These are phyloP conservation scores for Patellifolia procumbens DNA, from an alignment of 179 eudicot genomes.

Conservation along the genomic window DNA sequence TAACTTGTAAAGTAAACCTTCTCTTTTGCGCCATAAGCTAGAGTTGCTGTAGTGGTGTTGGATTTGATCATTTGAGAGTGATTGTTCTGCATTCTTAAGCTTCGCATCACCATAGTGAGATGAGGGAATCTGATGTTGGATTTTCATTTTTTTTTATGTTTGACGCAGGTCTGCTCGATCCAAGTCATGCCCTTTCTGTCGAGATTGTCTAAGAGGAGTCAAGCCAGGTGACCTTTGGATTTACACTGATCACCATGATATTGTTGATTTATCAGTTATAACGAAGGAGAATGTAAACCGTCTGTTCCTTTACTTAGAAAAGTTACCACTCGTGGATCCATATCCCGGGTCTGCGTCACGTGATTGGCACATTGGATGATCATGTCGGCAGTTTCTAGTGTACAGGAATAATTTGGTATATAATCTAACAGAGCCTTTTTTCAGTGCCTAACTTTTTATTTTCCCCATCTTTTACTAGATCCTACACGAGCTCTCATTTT, in stretches of 20 bases:
- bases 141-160: background rate
- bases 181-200: slow-evolving; percentile 37
- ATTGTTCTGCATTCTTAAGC: background rate
- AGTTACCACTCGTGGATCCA: slow-evolving; percentile 33
- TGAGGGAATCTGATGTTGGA: slow-evolving; percentile 1
- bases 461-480: background rate
- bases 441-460: slow-evolving; percentile 1
- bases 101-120: background rate
- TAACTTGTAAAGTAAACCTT: background rate
- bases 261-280: slow-evolving; percentile 32
- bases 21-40: background rate
- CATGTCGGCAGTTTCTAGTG: slow-evolving; percentile 19
- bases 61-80: background rate
- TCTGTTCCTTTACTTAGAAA: slow-evolving; percentile 28
- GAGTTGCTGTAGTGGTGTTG: background rate
- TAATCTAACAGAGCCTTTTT: slow-evolving; percentile 2
- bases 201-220: slow-evolving; percentile 28
- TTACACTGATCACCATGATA: slow-evolving; percentile 30
- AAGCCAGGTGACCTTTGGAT: slow-evolving; percentile 38
- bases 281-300: slow-evolving; percentile 30
- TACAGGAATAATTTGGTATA: slow-evolving; percentile 21
- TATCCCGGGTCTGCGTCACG: slow-evolving; percentile 20
- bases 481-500: background rate
- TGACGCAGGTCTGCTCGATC: slow-evolving; percentile 30
- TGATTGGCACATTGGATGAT: slow-evolving; percentile 25